Base-by-base conservation (phyloP, 1,139 yeast species). In the Diutina pseudorugosa region DNA sequence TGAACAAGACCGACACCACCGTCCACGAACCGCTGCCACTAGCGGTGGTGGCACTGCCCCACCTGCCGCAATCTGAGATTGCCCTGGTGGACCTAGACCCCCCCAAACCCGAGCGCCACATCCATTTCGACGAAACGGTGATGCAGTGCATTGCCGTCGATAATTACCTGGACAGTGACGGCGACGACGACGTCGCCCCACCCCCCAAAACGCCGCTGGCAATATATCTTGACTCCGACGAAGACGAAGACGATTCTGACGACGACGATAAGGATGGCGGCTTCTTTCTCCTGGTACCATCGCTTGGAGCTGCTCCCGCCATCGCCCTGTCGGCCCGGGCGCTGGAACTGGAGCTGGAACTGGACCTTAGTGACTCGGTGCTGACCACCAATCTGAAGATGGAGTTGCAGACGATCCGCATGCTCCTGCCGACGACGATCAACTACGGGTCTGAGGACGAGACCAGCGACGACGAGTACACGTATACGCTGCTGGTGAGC, bases 101-200 rank as follows among this genome's bases (percentile, higher is more conserved):
- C 14, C 6, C 30, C 12, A 67, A 67, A 57, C 70, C 67, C 53
- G 71, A 68, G 51, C 76, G 93, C 56, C 93, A 78, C 58, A 90
- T 91, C 54, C 98, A 90, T 68, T 93, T 93, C 68, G 91, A 85
- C 63, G 95, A 89, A 62, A 81, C 90, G 55, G 98, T 93, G 27
- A 91, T 87, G 64, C 98, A 93, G 67, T 91, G 98, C 65, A 80
- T 86, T 55, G 89, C 95, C 0, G 64, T 88, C 19, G 81, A 82
- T 56, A 62, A 66, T 12, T 45, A 45, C 11, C 27, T 36, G 27
- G 50, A 47, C 20, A 6, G 9, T 20, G 50, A 47, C 30, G 41
- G 30, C 30, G 51, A 48, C n/a, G n/a, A 14, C 6, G 30, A 36
- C 33, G 12, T 18, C 18, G 44, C 18, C 9, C 33, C 27, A 2